phyloP scores from a whole-genome alignment of 257 asterid genomes.

The Nicotiana knightiana region DNA sequence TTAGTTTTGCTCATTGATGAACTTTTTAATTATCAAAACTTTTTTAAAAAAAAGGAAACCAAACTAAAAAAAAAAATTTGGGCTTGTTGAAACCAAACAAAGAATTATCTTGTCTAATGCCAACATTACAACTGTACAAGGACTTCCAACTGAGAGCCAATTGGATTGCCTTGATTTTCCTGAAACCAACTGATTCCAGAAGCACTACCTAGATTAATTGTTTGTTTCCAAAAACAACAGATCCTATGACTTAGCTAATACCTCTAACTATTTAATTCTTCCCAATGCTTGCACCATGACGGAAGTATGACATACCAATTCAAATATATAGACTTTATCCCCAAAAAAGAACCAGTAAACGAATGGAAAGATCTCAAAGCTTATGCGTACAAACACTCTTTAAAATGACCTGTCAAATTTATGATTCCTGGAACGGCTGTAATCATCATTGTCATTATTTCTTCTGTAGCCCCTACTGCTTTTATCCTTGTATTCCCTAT shows the following conservation, averaged over 20 bases:
- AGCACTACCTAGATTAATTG: neutral
- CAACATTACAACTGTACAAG: neutral
- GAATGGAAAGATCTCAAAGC: conserved; percentile 11
- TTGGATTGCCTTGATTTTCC: neutral
- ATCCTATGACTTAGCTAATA: neutral
- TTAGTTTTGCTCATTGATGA: neutral
- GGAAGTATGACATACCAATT: neutral
- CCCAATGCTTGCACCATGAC: neutral
- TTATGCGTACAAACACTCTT: conserved; percentile 4
- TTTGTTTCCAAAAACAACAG: neutral
- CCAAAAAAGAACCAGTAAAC: neutral
- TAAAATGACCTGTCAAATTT: conserved; percentile 44
- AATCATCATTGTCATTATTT: conserved; percentile 38
- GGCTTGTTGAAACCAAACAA: neutral
- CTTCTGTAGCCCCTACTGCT: conserved; percentile 30
- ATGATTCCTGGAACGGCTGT: conserved; percentile 30
- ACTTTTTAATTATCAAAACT: neutral
- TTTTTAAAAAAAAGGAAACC: neutral
- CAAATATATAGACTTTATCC: neutral
- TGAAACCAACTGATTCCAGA: neutral
- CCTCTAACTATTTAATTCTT: neutral
- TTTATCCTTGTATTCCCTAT: conserved; percentile 7
- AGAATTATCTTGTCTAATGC: neutral
- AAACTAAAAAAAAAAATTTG: no score
- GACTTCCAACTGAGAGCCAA: neutral